phyloP scores from a whole-genome alignment of 2,329 filamentous ascomycete genomes.

The Endoconidiophora polonica region DNA sequence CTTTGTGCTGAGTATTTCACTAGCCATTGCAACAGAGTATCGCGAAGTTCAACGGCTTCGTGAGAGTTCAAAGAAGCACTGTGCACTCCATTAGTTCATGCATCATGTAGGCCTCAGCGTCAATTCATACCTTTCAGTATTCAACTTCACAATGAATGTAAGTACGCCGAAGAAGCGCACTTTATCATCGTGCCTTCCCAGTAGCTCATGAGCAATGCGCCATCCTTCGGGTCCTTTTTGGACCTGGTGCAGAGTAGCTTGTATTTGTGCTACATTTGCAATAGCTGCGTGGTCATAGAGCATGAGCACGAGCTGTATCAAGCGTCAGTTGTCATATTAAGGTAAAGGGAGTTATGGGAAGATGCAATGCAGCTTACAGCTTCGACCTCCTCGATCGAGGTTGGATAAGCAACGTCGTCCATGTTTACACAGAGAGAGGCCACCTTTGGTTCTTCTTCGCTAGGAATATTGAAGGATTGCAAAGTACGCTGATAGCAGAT shows the following conservation, averaged over 20 bases:
- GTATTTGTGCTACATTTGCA: conserved; percentile 33
- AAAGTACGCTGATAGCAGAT: too few species aligned
- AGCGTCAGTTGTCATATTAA: not conserved
- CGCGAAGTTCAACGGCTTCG: conserved; percentile 41
- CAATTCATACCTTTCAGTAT: conserved; percentile 61
- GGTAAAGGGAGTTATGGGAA: too few species aligned
- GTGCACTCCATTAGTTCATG: not conserved
- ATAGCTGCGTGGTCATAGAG: conserved; percentile 37
- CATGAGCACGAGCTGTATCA: conserved; percentile 29
- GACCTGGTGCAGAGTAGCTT: conserved; percentile 60
- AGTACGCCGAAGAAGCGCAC: conserved; percentile 85
- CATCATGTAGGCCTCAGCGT: not conserved
- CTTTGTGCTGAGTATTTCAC: conserved; percentile 34
- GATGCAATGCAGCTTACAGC: conserved; percentile 4
- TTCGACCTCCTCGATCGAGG: conserved; percentile 13
- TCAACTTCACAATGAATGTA: conserved; percentile 87
- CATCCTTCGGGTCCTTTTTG: conserved; percentile 72
- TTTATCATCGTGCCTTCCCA: conserved; percentile 52
- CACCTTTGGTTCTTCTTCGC: not conserved
- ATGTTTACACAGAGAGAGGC: not conserved
- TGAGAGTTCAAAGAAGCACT: conserved; percentile 36
- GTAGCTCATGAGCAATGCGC: conserved; percentile 63
- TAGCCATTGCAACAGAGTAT: conserved; percentile 46
- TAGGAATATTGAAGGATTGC: too few species aligned
- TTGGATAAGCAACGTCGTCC: conserved; percentile 5